Base-by-base conservation (phyloP, 352 stramenopile genomes). In the Globisporangium uncinulatum region DNA sequence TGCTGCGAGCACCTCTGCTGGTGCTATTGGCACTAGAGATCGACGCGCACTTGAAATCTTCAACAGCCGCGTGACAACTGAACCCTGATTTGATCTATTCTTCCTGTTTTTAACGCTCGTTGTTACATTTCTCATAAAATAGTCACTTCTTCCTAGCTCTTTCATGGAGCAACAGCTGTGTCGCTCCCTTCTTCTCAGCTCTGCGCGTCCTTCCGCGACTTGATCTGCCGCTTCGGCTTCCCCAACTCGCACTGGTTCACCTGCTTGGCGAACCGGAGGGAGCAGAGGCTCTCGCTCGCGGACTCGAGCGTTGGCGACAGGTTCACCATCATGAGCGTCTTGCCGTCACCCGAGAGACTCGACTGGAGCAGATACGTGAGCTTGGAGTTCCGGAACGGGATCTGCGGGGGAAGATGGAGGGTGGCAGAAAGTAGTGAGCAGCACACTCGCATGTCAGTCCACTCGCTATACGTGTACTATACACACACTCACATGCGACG, bases 301-400 rank as follows among this genome's bases (percentile, higher is more conserved):
- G 95, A 98, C 56, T 97, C 91, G 9, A 89, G 53, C 17, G 96
- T 98, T 6, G 97, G 96, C 45, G 93, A 98, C 21, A 99, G 72
- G 70, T 99, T 99, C 14, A 90, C 96, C 81, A 99, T 98, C 96
- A 99, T 99, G 20, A 99, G 71, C 37, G 96, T 98, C 74, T 99
- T 99, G 42, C 96, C 96, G 74, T 99, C 95, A 19, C 97, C 97
- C 36, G 93, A 97, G 1, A 99, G 78, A 64, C 94, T 98, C 57
- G 94, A 95, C 71, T 99, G 96, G 0, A 99, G 93, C 20, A 99
- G 74, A 66, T 99, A 98, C 6, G 97, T 99, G 14, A 99, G 76
- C 73, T 99, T 99, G 1, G 89, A 98, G 71, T 99, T 99, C 36
- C 97, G 81, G 82, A 98, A 99, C 39, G 97, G 97, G 29, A 98